Base-by-base conservation (phyloP, 2,329 filamentous ascomycete genomes). In the Aspergillus sclerotialis region DNA sequence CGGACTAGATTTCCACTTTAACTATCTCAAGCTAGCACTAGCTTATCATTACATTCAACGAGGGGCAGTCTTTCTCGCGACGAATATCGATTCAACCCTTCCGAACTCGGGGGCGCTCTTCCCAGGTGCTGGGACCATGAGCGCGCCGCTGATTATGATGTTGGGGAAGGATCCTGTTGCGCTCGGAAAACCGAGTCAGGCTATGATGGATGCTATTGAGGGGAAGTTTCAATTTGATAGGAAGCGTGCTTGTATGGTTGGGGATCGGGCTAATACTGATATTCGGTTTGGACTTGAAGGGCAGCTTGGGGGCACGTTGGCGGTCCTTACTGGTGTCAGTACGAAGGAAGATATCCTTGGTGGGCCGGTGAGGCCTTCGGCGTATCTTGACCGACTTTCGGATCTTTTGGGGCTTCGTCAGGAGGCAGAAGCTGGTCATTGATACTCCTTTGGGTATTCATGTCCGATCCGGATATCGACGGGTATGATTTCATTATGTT, bases 181-280 rank as follows among this genome's bases (percentile, higher is more conserved):
- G 3, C 67, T 96, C 26, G 92, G 92, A 1, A 98, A 98, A 67
- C 92, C 92, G 3, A 94, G 87, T 58, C 88, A 94, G 68, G 90
- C 90, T 4, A 98, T 98, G 92, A 94, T 98, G 90, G 90, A 96
- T 60, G 88, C 92, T 3, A 84, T 98, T 37, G 90, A 96, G 69
- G 90, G 90, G 38, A 94, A 94, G 63, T 95, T 96, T 61, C 74
- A 84, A 47, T 82, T 98, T 35, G 81, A 96, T 59, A 76, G 89
- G 24, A 76, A 73, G 40, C 79, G 79, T 48, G 85, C 92, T 1
- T 96, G 92, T 64, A 98, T 98, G 92, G 76, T 98, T 28, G 92
- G 92, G 5, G 92, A 98, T 61, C 75, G 92, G 18, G 69, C 94
- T 44, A 85, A 96, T 60, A 98, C 92, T 0, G 92, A 98, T 63